Evolutionary conservation across 2,329 filamentous ascomycete species (phyloP), one percentile per base, ranked within the genome.

Genomic region (Bipolaris oryzae): DNA sequence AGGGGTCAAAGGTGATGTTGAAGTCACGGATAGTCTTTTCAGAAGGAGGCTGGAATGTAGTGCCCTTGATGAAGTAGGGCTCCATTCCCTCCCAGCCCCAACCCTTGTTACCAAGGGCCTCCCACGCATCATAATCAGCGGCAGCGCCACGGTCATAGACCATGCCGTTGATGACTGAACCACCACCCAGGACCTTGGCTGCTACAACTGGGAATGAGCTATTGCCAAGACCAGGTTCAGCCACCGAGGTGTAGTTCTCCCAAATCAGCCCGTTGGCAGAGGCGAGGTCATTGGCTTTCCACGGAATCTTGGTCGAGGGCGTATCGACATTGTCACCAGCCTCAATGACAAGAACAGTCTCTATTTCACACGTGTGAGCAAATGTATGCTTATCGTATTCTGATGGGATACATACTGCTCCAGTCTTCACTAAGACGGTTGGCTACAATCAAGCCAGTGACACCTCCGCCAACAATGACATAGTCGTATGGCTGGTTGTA

Each of bases 41-140:
- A 1, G 68, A 66, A 5, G 71, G 69, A 20, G 67, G 59, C 33
- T 64, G 60, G 51, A 71, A 71, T 10, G 62, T 69, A 3, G 69
- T 72, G n/a, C 64, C 63, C 56, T 72, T 69, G 46, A 59, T 62
- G 54, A 69, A 71, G 49, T 65, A 70, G 2, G 62, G 61, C 21
- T 74, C 50, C 44, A 83, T 62, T 11, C 76, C 76, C 35, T 82
- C 73, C 82, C 83, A 88, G 1, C 79, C 78, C 85, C 86, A 88
- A 1, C 83, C 85, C 0, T 72, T 58, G 64, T 87, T 88, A 1
- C 85, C 85, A n/a, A 88, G 71, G 38, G 77, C 73, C 50, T 80
- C 81, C 85, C 85, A 88, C 1, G 78, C 79, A 72, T 87, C 82
- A 55, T 76, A 77, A 49, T 76, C 74, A 21, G 61, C 71, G 21